Evolutionary conservation across 495 filamentous ascomycete genomes (phyloP).

Genomic region (Copromyces sp.): DNA sequence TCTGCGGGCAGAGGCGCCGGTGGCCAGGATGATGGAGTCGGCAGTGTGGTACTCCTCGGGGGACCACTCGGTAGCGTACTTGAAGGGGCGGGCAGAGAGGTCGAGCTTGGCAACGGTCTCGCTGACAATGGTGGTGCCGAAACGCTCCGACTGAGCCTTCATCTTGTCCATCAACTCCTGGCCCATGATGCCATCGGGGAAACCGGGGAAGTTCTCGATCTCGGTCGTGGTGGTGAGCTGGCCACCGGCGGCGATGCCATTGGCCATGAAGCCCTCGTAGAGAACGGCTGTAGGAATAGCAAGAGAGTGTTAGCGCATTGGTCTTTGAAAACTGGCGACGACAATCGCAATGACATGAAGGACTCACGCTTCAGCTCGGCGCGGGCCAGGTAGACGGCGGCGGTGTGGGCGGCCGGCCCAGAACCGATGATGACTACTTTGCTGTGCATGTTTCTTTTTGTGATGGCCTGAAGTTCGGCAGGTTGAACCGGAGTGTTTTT

Average conservation of each 20-base stretch:
- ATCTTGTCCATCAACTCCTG: constrained; percentile 86
- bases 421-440: constrained; percentile 86
- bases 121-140: constrained; percentile 82
- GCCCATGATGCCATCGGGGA: constrained; percentile 79
- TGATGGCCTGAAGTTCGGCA: constrained; percentile 35
- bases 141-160: constrained; percentile 81
- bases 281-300: constrained; percentile 51
- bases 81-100: constrained; percentile 76
- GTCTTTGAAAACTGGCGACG: background rate
- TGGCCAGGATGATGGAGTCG: constrained; percentile 87
- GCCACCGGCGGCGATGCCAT: constrained; percentile 90
- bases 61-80: constrained; percentile 75
- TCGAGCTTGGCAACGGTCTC: constrained; percentile 90
- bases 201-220: constrained; percentile 95
- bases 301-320: constrained; percentile 3
- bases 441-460: constrained; percentile 59
- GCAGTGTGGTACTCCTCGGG: constrained; percentile 75
- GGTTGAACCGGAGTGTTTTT: constrained; percentile 51
- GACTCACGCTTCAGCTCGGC: constrained; percentile 68
- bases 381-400: constrained; percentile 88
- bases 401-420: constrained; percentile 93
- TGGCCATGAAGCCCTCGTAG: constrained; percentile 96
- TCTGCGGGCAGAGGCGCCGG: constrained; percentile 81
- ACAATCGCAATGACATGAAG: background rate
- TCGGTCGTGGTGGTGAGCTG: constrained; percentile 98